These are phyloP conservation scores for Xylaria nigripes DNA, from an alignment of 495 filamentous ascomycete species.

Conservation along the genomic window DNA sequence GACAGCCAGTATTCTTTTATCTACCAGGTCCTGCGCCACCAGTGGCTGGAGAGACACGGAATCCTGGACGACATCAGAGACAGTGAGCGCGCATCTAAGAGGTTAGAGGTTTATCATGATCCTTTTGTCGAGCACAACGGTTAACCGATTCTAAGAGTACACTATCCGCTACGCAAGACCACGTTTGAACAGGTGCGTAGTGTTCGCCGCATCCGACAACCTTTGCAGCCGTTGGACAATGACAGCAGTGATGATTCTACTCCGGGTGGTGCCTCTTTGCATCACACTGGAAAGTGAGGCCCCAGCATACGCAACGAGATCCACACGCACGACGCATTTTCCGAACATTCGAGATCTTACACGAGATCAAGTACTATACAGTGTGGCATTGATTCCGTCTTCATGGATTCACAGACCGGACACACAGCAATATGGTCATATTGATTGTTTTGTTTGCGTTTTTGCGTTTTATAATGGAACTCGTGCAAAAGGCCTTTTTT, in stretches of 20 bases:
- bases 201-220: background rate
- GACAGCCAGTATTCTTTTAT: slow-evolving; percentile 81
- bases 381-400: background rate
- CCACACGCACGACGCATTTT: background rate
- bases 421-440: background rate
- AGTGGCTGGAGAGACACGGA: slow-evolving; percentile 52
- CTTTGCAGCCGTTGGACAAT: background rate
- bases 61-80: slow-evolving; percentile 15
- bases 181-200: slow-evolving; percentile 6
- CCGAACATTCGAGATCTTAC: background rate
- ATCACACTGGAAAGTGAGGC: background rate
- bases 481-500: background rate
- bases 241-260: slow-evolving; percentile 13
- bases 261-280: slow-evolving; percentile 5
- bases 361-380: background rate
- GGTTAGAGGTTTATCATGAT: slow-evolving; percentile 36
- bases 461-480: background rate
- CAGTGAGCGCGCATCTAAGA: slow-evolving; percentile 38
- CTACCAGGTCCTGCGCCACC: slow-evolving; percentile 75
- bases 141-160: slow-evolving; percentile 10
- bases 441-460: background rate
- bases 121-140: slow-evolving; percentile 18
- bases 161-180: background rate
- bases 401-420: background rate
- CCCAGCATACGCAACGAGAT: background rate